Evolutionary conservation across 768 basidiomycete species (phyloP).

Genomic region (Lentinula lateritia): DNA sequence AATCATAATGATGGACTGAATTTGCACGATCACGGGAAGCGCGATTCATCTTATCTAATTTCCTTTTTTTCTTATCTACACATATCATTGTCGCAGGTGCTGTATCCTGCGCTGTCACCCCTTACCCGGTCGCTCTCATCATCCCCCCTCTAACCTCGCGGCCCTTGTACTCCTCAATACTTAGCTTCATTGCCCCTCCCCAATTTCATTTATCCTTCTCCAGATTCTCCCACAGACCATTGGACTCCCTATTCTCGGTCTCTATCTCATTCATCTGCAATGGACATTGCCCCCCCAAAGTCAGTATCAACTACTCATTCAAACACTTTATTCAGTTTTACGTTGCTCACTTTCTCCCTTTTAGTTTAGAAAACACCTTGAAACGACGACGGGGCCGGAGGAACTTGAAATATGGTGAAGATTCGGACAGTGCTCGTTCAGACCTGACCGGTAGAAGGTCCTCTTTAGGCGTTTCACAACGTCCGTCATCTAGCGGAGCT

Average conservation of each 20-base stretch:
- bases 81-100: background rate
- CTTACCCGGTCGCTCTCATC: background rate
- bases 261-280: background rate
- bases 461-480: background rate
- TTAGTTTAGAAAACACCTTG: background rate
- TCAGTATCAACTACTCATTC: background rate
- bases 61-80: background rate
- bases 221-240: background rate
- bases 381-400: conserved; percentile 8
- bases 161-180: background rate
- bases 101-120: background rate
- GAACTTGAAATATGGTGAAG: conserved; percentile 7
- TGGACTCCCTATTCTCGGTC: background rate
- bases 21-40: background rate
- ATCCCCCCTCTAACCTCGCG: background rate
- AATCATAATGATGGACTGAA: too few species aligned
- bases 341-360: background rate
- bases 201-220: background rate
- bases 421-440: background rate
- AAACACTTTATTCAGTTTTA: background rate
- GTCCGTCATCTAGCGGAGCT: conserved; percentile 3
- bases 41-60: background rate
- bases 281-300: background rate
- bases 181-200: background rate
- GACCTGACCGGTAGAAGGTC: background rate